A percentile compares a stretch with the other conserved stretches of the same genome.
Conservation (phyloP, 108 stramenopile genomes). For the Nitzschia putrida region DNA sequence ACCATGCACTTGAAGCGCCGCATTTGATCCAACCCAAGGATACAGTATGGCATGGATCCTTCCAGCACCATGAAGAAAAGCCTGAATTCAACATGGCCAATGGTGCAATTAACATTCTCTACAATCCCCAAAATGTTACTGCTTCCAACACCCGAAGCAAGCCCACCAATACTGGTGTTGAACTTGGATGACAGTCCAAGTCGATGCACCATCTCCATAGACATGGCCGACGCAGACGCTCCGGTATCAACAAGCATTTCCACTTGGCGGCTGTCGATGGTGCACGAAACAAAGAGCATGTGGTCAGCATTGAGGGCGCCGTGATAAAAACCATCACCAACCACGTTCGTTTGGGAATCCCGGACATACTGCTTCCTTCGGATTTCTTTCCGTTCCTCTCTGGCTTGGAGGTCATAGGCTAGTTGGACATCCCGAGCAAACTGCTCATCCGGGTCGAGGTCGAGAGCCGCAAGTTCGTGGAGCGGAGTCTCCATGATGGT, state of each 20-base stretch:
- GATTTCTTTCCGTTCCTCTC: constrained; percentile 14
- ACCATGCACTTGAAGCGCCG: constrained; percentile 71
- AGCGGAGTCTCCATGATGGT: too few species aligned
- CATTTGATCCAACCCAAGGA: constrained; percentile 76
- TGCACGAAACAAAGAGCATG: constrained; percentile 61
- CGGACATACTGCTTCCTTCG: not conserved
- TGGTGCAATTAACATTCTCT: constrained; percentile 46
- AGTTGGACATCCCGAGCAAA: constrained; percentile 31
- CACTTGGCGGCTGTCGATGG: constrained; percentile 49
- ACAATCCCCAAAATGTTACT: constrained; percentile 60
- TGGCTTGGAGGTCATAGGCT: constrained; percentile 29
- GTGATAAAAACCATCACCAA: constrained; percentile 19
- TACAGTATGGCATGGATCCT: constrained; percentile 48
- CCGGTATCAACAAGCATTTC: constrained; percentile 80
- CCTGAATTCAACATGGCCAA: constrained; percentile 69
- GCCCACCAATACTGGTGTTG: constrained; percentile 45
- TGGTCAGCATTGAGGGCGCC: constrained; percentile 34
- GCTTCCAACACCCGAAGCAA: constrained; percentile 68
- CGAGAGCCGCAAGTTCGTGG: not conserved
- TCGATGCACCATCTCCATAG: constrained; percentile 47
- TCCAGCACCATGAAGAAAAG: constrained; percentile 74
- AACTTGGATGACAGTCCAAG: constrained; percentile 56
- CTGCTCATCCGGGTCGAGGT: constrained; percentile 18
- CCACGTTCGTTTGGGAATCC: not conserved
- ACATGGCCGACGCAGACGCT: constrained; percentile 66